A percentile compares a stretch with the other conserved stretches of the same genome.
phyloP scores from a whole-genome alignment of 164 flowering plant genomes.

The Magnolia sinica region DNA sequence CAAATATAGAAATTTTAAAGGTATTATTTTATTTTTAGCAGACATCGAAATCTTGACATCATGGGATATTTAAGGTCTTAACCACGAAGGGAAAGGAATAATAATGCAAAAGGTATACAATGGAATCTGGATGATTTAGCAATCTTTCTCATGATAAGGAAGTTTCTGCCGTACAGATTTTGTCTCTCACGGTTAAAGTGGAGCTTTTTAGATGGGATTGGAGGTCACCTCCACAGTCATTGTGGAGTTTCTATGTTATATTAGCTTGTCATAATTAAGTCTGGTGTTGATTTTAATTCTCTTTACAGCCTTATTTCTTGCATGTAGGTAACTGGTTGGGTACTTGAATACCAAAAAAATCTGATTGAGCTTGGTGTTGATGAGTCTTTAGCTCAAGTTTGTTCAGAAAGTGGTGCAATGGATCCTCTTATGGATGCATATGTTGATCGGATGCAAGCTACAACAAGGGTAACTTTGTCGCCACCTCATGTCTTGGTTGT shows the following conservation, averaged over 20 bases:
- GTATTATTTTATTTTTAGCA: slow-evolving; percentile 26
- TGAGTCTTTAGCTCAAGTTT: slow-evolving; percentile 96
- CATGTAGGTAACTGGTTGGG: slow-evolving; percentile 94
- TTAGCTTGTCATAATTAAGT: background rate
- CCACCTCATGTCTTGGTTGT: background rate
- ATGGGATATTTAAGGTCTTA: background rate
- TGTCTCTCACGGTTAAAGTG: background rate
- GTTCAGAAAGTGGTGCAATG: slow-evolving; percentile 99
- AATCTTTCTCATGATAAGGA: slow-evolving; percentile 1
- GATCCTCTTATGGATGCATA: slow-evolving; percentile 99
- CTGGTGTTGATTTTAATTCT: background rate
- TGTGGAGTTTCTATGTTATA: background rate
- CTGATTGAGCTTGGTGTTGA: slow-evolving; percentile 95
- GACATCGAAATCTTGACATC: background rate
- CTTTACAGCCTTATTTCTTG: slow-evolving; percentile 8
- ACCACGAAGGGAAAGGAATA: background rate
- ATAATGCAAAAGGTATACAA: background rate
- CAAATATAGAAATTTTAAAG: slow-evolving; percentile 95
- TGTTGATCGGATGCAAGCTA: slow-evolving; percentile 99
- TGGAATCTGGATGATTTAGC: background rate
- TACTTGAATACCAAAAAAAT: slow-evolving; percentile 94
- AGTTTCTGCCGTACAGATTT: background rate
- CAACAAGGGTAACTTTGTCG: slow-evolving; percentile 58
- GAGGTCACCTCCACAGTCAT: background rate
- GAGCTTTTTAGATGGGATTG: background rate